These are phyloP conservation scores for Boletus insuetus DNA, from an alignment of 768 basidiomycete genomes.

Conservation along the genomic window DNA sequence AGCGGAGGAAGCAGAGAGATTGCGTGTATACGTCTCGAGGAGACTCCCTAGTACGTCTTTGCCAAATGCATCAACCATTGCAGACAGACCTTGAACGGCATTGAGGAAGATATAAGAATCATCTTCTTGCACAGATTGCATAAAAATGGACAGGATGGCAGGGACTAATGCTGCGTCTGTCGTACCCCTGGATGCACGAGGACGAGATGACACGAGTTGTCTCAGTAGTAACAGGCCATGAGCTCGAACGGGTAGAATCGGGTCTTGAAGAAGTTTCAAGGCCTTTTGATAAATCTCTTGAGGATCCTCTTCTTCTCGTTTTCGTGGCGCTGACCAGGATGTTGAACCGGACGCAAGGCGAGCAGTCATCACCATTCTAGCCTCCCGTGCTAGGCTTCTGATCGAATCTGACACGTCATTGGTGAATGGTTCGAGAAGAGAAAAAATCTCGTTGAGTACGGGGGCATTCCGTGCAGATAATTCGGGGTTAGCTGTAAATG, in stretches of 20 bases:
- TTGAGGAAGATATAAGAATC: slow-evolving; percentile 96
- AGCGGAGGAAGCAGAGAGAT: slow-evolving; percentile 39
- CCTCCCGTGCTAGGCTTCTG: slow-evolving; percentile 68
- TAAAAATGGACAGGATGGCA: slow-evolving; percentile 82
- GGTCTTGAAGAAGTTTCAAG: slow-evolving; percentile 84
- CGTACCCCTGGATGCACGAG: slow-evolving; percentile 10
- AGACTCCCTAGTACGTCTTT: slow-evolving; percentile 67
- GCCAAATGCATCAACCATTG: slow-evolving; percentile 69
- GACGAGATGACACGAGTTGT: slow-evolving; percentile 56
- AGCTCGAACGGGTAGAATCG: slow-evolving; percentile 89
- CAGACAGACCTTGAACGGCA: slow-evolving; percentile 86
- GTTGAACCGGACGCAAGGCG: slow-evolving; percentile 64
- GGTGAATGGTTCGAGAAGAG: slow-evolving; percentile 57
- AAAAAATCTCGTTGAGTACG: slow-evolving; percentile 68
- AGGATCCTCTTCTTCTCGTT: slow-evolving; percentile 29
- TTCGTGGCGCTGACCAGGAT: slow-evolving; percentile 16
- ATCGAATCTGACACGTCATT: slow-evolving; percentile 47
- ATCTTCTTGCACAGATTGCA: slow-evolving; percentile 82
- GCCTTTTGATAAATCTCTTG: slow-evolving; percentile 83
- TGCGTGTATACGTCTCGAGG: slow-evolving; percentile 63
- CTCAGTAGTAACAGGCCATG: slow-evolving; percentile 85
- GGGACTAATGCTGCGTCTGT: slow-evolving; percentile 68
- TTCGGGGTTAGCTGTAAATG: slow-evolving; percentile 45
- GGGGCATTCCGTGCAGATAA: slow-evolving; percentile 61
- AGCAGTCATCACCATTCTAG: slow-evolving; percentile 79